Evolutionary conservation across 2,329 filamentous ascomycete genomes (phyloP).

Genomic region (Ophiostoma tasmaniense): DNA sequence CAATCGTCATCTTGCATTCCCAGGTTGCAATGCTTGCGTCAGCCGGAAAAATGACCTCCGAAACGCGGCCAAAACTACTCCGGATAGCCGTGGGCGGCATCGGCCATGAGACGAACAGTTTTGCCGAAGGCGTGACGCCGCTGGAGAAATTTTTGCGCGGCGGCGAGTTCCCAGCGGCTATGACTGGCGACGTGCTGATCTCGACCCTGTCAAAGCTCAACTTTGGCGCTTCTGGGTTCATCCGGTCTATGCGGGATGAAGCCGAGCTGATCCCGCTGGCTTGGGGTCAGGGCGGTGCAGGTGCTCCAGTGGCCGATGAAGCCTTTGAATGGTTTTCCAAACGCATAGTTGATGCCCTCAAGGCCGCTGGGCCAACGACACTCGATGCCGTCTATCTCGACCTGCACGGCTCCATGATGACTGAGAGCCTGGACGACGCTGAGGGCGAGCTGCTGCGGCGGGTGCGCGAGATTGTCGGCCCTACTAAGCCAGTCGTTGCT

Average conservation of each 20-base stretch:
- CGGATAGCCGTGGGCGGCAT: constrained; percentile 3
- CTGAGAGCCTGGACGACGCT: background rate
- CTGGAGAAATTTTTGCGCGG: background rate
- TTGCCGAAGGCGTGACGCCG: background rate
- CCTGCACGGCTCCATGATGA: constrained; percentile 1
- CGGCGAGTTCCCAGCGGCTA: background rate
- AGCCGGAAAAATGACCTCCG: background rate
- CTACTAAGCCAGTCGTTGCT: background rate
- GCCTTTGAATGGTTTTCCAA: background rate
- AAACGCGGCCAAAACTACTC: background rate
- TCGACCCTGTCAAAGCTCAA: background rate
- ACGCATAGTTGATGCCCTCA: background rate
- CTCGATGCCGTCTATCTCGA: background rate
- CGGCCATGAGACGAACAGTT: constrained; percentile 1
- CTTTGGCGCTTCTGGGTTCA: background rate
- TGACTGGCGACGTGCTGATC: background rate
- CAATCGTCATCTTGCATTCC: background rate
- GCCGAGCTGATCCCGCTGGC: background rate
- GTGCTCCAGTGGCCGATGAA: background rate
- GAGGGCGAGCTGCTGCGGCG: background rate
- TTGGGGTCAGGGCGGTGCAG: background rate
- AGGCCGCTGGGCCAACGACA: background rate
- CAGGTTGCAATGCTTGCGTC: background rate
- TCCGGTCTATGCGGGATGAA: background rate
- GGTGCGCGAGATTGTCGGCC: background rate